Evolutionary conservation across 1,284 basidiomycete genomes (phyloP).

Genomic region (Trichosporon faecale): DNA sequence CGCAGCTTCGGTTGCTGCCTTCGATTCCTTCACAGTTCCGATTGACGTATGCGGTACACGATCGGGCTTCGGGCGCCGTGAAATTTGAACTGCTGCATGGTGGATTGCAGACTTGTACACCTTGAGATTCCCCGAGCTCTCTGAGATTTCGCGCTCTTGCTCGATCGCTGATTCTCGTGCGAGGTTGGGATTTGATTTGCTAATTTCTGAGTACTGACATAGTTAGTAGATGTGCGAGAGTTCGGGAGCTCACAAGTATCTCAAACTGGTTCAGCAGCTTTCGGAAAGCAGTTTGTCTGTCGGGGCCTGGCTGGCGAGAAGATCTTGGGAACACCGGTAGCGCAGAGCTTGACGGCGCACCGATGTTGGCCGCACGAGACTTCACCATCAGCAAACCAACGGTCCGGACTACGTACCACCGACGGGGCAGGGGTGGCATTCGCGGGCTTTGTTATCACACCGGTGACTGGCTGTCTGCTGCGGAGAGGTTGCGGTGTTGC

Average conservation of each 20-base stretch:
- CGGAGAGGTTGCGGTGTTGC: background rate
- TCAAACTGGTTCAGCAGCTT: slow-evolving; percentile 42
- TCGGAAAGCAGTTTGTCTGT: slow-evolving; percentile 42
- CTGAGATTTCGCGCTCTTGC: slow-evolving; percentile 44
- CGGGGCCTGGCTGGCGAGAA: slow-evolving; percentile 37
- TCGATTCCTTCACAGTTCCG: slow-evolving; percentile 70
- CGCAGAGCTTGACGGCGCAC: background rate
- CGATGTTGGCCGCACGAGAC: background rate
- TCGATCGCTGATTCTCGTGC: slow-evolving; percentile 38
- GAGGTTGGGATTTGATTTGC: slow-evolving; percentile 32
- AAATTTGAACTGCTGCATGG: slow-evolving; percentile 47
- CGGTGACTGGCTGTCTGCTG: background rate
- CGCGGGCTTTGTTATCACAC: background rate
- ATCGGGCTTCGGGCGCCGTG: slow-evolving; percentile 63
- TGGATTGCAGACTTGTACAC: slow-evolving; percentile 50
- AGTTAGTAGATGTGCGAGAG: background rate
- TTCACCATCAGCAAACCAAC: background rate
- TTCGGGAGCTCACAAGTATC: slow-evolving; percentile 35
- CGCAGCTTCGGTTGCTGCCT: slow-evolving; percentile 60
- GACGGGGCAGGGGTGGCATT: background rate
- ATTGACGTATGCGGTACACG: slow-evolving; percentile 66
- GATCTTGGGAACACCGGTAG: slow-evolving; percentile 18
- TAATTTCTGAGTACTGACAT: slow-evolving; percentile 37
- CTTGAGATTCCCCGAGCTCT: slow-evolving; percentile 34
- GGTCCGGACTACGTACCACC: background rate